Evolutionary conservation across 345 rosid genomes (phyloP).

Genomic region (Populus simonii): DNA sequence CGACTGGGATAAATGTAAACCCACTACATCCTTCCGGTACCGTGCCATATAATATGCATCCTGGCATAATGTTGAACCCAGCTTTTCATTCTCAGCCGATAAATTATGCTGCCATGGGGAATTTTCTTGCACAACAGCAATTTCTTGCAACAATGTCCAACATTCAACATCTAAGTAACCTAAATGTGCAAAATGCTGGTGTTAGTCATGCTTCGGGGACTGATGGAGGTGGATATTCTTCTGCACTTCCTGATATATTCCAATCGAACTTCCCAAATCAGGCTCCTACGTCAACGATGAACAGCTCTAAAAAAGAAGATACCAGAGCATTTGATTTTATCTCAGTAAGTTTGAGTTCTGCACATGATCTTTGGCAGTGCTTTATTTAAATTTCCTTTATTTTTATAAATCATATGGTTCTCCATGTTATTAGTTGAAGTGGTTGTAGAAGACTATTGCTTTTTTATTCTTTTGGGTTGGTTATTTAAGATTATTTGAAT

Average conservation of each 20-base stretch:
- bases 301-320: conserved; percentile 69
- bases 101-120: conserved; percentile 68
- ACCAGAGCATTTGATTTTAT: conserved; percentile 93
- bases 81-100: conserved; percentile 59
- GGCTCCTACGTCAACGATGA: conserved; percentile 54
- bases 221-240: conserved; percentile 40
- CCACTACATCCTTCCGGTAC: conserved; percentile 48
- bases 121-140: conserved; percentile 73
- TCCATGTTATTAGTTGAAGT: neutral
- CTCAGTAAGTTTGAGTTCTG: conserved; percentile 57
- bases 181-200: conserved; percentile 51
- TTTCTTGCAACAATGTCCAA: conserved; percentile 69
- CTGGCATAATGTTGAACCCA: conserved; percentile 64
- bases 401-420: neutral
- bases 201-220: conserved; percentile 33
- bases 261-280: conserved; percentile 63
- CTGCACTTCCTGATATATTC: conserved; percentile 81
- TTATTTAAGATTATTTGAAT: neutral
- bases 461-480: neutral
- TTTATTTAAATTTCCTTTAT: neutral
- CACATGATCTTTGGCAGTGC: conserved; percentile 7
- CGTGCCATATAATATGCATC: conserved; percentile 56
- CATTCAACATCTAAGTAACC: conserved; percentile 63
- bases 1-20: conserved; percentile 41
- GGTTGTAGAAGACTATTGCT: neutral